Evolutionary conservation across 768 basidiomycete genomes (phyloP).

Genomic region (Amyloporia xantha): DNA sequence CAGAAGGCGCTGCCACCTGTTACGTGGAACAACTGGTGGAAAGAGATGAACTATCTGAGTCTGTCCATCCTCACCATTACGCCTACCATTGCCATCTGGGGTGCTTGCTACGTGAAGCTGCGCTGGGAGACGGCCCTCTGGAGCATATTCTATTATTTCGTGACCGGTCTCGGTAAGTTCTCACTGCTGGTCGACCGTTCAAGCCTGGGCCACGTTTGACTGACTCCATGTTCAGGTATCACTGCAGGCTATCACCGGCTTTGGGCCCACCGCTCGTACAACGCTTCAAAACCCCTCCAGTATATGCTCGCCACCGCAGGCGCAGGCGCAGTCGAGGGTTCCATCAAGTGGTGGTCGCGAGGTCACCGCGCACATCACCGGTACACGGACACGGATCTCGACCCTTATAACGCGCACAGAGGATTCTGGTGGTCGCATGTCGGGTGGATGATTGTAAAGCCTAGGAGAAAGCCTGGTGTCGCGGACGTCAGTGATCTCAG

Average conservation of each 20-base stretch:
- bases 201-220: not conserved
- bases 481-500: conserved; percentile 46
- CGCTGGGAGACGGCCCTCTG: conserved; percentile 52
- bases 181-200: not conserved
- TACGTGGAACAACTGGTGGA: conserved; percentile 36
- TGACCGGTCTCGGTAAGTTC: conserved; percentile 6
- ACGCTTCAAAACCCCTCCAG: conserved; percentile 40
- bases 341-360: conserved; percentile 52
- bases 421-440: conserved; percentile 45
- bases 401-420: conserved; percentile 49
- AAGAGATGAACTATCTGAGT: conserved; percentile 70
- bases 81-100: conserved; percentile 66
- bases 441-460: conserved; percentile 49
- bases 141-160: conserved; percentile 62
- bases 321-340: conserved; percentile 45
- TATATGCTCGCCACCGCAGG: conserved; percentile 40
- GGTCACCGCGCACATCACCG: conserved; percentile 50
- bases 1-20: conserved; percentile 45
- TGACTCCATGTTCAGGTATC: conserved; percentile 15
- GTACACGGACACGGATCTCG: conserved; percentile 49
- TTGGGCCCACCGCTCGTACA: conserved; percentile 52
- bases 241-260: conserved; percentile 46
- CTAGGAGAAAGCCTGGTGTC: conserved; percentile 38
- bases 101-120: conserved; percentile 43
- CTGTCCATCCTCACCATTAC: conserved; percentile 62